Evolutionary conservation across 495 filamentous ascomycete species (phyloP).

Genomic region (Corynascus novoguineensis): DNA sequence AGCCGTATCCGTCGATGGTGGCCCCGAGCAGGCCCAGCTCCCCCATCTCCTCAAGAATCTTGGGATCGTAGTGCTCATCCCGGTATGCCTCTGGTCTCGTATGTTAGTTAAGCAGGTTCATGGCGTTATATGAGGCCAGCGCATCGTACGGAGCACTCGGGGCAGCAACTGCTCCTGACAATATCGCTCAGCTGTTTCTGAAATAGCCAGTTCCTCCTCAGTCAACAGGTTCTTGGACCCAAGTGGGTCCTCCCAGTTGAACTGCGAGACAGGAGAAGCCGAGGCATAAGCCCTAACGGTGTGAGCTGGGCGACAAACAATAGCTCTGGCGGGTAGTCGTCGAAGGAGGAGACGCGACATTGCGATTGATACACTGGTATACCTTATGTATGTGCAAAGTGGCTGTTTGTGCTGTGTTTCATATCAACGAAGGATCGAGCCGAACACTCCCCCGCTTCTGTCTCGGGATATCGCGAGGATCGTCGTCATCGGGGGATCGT

Average conservation of each 20-base stretch:
- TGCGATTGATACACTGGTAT: neutral
- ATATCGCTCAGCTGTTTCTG: conserved; percentile 83
- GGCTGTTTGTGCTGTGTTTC: no score
- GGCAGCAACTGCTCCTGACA: conserved; percentile 86
- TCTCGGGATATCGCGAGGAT: conserved; percentile 6
- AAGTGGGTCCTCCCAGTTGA: conserved; percentile 93
- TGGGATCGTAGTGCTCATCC: conserved; percentile 83
- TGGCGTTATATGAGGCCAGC: neutral
- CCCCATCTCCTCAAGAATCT: conserved; percentile 92
- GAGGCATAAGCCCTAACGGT: conserved; percentile 21
- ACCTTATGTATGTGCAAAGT: neutral
- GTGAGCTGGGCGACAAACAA: conserved; percentile 5
- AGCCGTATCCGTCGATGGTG: conserved; percentile 87
- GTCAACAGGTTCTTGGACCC: conserved; percentile 66
- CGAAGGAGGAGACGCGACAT: conserved; percentile 27
- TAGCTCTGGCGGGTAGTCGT: conserved; percentile 11
- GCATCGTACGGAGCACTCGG: conserved; percentile 70
- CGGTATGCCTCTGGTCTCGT: conserved; percentile 76
- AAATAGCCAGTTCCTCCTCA: conserved; percentile 83
- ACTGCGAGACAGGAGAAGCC: conserved; percentile 34
- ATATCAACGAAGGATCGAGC: neutral
- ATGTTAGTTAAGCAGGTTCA: conserved; percentile 14
- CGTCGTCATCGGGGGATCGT: neutral
- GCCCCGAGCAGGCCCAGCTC: conserved; percentile 87
- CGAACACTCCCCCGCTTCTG: neutral